Base-by-base conservation (phyloP, 495 filamentous ascomycete species). In the Parmelia sp. region DNA sequence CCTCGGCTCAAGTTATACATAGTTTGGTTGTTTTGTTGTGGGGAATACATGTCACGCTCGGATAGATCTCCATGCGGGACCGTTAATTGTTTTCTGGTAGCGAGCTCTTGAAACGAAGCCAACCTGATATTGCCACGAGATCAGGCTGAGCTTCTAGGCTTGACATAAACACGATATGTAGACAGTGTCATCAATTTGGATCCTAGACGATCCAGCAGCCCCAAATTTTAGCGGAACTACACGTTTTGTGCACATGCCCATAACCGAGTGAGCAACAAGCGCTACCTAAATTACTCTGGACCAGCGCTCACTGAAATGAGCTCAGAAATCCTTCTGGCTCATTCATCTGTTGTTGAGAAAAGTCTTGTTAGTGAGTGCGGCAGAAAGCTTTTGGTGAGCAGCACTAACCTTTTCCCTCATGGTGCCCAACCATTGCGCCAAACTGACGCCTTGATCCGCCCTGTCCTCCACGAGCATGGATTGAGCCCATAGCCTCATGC, bases 381-480 rank as follows among this genome's bases (percentile, higher is more conserved):
- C 15, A 35, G 33, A 15, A 45, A 42, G 21, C 44, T 51, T 11
- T 33, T 29, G 19, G 35, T 21, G 5, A 58, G 14, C 31, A 23
- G 47, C 58, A 81, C 88, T 84, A 79, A 97, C 94, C 90, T 97
- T 98, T 81, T 97, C 95, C 75, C 92, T 86, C 77, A 97, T 74
- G 60, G 82, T 83, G 40, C 90, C 90, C 84, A 98, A 88, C 87
- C 91, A 98, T 78, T 97, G 93, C 73, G 84, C 84, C 71, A 94
- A 83, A 70, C 95, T 96, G 74, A 92, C 85, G 27, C 91, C 87
- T 77, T 96, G 91, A 72, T 98, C 94, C 49, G 95, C 90, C 64
- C 93, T 83, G 75, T 98, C 94, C 77, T 98, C 94, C 58, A 98
- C 87, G 74, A 97, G 77, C 79, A 97, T 82, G 53, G 95, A 96